These are phyloP conservation scores for Trifolium subterraneum DNA, from an alignment of 306 rosid species.

Conservation along the genomic window DNA sequence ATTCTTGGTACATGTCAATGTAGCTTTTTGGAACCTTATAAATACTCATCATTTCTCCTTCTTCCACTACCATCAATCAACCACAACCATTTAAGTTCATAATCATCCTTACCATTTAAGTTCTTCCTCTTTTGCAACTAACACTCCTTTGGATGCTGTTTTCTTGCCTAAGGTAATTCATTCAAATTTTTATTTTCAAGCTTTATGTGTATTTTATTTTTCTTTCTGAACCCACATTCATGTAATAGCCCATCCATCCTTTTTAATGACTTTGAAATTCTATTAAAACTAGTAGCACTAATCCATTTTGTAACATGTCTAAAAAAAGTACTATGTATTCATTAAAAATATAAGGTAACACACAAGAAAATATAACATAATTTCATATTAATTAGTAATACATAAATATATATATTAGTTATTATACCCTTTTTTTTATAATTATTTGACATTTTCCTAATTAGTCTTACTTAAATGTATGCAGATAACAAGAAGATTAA, in stretches of 20 bases:
- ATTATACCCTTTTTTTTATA: not conserved
- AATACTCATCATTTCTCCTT: conserved; percentile 60
- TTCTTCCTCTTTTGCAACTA: too few species aligned
- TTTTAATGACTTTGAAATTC: not conserved
- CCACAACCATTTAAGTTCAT: conserved; percentile 43
- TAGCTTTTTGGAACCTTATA: conserved; percentile 59
- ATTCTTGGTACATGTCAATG: conserved; percentile 32
- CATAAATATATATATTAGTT: too few species aligned
- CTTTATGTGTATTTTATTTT: not conserved
- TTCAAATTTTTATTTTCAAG: not conserved
- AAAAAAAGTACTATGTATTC: not conserved
- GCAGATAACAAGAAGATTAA: conserved; percentile 51
- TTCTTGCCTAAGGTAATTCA: conserved; percentile 48
- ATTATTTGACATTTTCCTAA: not conserved
- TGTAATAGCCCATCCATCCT: not conserved
- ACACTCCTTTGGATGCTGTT: not conserved
- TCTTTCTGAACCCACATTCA: not conserved
- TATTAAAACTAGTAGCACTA: not conserved
- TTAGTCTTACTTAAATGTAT: conserved; percentile 9
- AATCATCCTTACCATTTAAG: too few species aligned
- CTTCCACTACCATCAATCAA: conserved; percentile 50
- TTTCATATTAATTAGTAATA: too few species aligned
- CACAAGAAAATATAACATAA: too few species aligned
- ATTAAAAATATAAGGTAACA: not conserved
- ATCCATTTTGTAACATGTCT: not conserved